These are phyloP conservation scores for Pyricularia sp. DNA, from an alignment of 2,329 filamentous ascomycete species.

Conservation along the genomic window DNA sequence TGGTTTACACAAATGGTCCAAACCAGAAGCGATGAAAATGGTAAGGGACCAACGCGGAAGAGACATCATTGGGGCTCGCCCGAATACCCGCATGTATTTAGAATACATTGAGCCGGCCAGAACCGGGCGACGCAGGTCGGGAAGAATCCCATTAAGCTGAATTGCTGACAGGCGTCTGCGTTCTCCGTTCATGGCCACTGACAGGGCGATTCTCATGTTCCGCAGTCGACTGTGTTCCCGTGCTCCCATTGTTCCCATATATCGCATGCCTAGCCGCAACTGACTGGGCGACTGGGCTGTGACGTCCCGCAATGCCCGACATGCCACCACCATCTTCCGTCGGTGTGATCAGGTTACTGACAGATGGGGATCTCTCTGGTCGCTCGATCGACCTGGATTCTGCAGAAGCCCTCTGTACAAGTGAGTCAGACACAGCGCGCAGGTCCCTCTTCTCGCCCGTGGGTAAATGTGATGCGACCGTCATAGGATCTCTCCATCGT, in stretches of 20 bases:
- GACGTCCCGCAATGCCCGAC: neutral
- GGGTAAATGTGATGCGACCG: neutral
- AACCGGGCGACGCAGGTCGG: neutral
- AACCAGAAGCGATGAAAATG: neutral
- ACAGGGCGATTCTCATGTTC: neutral
- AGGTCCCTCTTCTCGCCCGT: neutral
- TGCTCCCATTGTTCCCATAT: neutral
- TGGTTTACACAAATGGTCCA: neutral
- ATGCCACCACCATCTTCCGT: neutral
- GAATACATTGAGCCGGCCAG: neutral
- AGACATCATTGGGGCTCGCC: neutral
- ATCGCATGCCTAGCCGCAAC: neutral
- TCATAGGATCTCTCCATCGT: slow-evolving; percentile 2
- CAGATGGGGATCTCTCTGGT: slow-evolving; percentile 9
- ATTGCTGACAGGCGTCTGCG: neutral
- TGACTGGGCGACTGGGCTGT: neutral
- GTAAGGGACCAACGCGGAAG: neutral
- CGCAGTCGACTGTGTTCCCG: neutral
- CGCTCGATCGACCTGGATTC: neutral
- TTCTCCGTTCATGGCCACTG: neutral
- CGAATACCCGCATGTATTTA: neutral
- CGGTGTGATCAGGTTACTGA: slow-evolving; percentile 9
- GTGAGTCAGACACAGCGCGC: neutral
- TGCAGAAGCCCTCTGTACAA: neutral
- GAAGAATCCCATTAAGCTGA: neutral